These are phyloP conservation scores for Fraxinus paxiana DNA, from an alignment of 305 asterid genomes.

Conservation along the genomic window DNA sequence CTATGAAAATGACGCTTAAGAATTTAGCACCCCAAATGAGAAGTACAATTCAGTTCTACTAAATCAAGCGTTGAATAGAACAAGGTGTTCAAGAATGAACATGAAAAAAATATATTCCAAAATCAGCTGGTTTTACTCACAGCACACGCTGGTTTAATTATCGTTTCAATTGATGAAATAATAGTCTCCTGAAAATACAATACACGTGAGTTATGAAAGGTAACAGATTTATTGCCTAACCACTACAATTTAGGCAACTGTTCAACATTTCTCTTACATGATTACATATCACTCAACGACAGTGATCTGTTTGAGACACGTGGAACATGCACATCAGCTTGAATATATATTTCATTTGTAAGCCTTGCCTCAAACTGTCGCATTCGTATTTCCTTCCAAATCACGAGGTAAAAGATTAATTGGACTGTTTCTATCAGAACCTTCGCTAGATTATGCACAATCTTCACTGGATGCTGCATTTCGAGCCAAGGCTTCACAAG, in stretches of 20 bases:
- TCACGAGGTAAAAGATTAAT: neutral
- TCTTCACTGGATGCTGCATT: conserved; percentile 12
- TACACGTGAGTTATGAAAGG: conserved; percentile 23
- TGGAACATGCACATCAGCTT: neutral
- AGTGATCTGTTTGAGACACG: neutral
- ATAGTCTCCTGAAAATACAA: conserved; percentile 17
- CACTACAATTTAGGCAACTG: conserved; percentile 19
- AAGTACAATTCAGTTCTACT: neutral
- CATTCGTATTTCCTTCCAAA: conserved; percentile 7
- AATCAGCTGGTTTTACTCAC: conserved; percentile 6
- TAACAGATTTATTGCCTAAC: conserved; percentile 29
- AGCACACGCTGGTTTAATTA: conserved; percentile 11
- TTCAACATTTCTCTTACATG: conserved; percentile 2
- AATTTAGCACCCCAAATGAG: neutral
- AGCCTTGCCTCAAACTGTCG: neutral
- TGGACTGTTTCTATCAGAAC: conserved; percentile 11
- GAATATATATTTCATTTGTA: neutral
- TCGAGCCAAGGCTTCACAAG: conserved; percentile 17
- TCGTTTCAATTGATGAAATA: conserved; percentile 25
- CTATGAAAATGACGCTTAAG: neutral
- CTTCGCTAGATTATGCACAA: conserved; percentile 1
- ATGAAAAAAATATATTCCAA: neutral
- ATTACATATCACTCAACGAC: neutral
- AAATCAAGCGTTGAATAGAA: neutral
- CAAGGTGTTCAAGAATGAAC: neutral